phyloP scores from a whole-genome alignment of 176 grass and related monocot genomes.

The Phyllostachys edulis region DNA sequence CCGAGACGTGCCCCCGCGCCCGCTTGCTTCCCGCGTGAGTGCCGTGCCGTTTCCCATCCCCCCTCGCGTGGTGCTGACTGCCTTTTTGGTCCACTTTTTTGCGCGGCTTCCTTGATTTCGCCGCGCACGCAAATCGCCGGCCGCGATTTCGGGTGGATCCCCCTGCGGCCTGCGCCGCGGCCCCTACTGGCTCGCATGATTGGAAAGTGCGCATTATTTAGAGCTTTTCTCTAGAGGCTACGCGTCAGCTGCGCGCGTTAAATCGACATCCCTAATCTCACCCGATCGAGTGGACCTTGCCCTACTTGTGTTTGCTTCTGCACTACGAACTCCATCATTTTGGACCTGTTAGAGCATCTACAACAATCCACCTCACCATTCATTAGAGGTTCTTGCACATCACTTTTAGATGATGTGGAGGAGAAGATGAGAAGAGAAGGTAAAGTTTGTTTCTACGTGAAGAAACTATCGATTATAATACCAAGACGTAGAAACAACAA shows the following conservation, averaged over 20 bases:
- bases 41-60: not conserved
- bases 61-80: not conserved
- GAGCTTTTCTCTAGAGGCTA: not conserved
- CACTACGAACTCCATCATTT: not conserved
- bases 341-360: too few relatives aligned
- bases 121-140: not conserved
- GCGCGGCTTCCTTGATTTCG: not conserved
- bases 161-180: not conserved
- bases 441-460: too few relatives aligned
- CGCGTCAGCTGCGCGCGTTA: not conserved
- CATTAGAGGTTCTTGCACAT: too few relatives aligned
- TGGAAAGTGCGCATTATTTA: not conserved
- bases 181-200: constrained; percentile 6
- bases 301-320: not conserved
- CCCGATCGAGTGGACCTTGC: not conserved
- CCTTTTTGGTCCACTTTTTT: constrained; percentile 14
- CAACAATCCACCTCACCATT: too few relatives aligned
- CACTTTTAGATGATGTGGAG: too few relatives aligned
- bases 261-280: not conserved
- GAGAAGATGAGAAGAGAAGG: too few relatives aligned
- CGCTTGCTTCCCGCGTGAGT: too few relatives aligned
- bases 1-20: not conserved
- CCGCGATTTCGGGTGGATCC: constrained; percentile 23
- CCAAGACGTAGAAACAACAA: too few relatives aligned
- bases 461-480: too few relatives aligned